These are phyloP conservation scores for Exophiala sideris DNA, from an alignment of 2,329 filamentous ascomycete species.

Conservation along the genomic window DNA sequence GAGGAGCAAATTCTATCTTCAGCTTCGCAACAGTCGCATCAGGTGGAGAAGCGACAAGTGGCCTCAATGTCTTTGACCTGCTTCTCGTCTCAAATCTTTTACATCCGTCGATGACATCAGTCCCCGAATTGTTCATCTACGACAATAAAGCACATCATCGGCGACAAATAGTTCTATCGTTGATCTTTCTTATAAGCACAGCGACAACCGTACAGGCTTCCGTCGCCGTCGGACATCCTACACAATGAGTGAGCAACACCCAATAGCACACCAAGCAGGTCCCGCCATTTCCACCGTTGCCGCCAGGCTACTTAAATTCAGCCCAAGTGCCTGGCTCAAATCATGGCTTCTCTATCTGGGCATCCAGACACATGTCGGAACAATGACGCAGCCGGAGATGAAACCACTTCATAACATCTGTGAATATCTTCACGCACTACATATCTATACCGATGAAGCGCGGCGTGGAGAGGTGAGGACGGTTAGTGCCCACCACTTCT, in stretches of 20 bases:
- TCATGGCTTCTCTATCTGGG: constrained; percentile 28
- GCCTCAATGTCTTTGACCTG: no score
- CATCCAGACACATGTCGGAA: constrained; percentile 24
- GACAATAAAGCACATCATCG: no score
- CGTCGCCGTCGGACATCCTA: no score
- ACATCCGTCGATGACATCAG: no score
- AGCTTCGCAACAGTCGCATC: no score
- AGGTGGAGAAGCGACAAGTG: no score
- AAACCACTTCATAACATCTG: constrained; percentile 70
- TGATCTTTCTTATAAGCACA: background rate
- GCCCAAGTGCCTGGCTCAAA: constrained; percentile 26
- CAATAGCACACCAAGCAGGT: background rate
- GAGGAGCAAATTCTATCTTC: no score
- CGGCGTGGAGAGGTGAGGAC: constrained; percentile 45
- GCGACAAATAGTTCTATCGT: background rate
- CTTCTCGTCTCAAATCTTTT: no score
- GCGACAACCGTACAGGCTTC: no score
- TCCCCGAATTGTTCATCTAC: no score
- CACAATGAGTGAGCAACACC: background rate
- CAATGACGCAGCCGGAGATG: constrained; percentile 48
- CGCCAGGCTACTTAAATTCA: constrained; percentile 22
- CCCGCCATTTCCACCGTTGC: constrained; percentile 19
- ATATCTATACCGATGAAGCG: constrained; percentile 73
- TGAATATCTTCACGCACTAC: constrained; percentile 83
- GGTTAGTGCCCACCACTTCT: constrained; percentile 83